Evolutionary conservation across 2,329 filamentous ascomycete genomes (phyloP).

Genomic region (Colletotrichum endophyticum): DNA sequence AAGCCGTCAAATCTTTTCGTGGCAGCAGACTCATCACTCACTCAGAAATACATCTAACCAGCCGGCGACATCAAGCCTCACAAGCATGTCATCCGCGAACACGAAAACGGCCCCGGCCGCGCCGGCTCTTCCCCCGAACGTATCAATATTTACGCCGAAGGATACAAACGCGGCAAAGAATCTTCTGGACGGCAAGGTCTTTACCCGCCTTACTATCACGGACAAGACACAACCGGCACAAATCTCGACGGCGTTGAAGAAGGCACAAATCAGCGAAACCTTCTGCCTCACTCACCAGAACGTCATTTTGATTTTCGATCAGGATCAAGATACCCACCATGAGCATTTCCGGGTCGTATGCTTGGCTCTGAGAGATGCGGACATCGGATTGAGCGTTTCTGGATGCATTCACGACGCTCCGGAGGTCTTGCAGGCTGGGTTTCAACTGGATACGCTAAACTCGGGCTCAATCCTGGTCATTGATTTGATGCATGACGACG

Average conservation of each 20-base stretch:
- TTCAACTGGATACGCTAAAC: conserved; percentile 25
- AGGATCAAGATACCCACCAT: conserved; percentile 22
- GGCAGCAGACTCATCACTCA: neutral
- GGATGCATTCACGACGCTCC: conserved; percentile 24
- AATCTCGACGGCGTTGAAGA: conserved; percentile 11
- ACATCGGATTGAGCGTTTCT: conserved; percentile 24
- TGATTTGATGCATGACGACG: conserved; percentile 23
- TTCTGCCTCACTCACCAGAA: conserved; percentile 23
- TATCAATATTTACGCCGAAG: conserved; percentile 23
- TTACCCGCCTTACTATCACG: conserved; percentile 23
- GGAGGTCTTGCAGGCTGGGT: conserved; percentile 22
- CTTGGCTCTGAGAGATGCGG: conserved; percentile 24
- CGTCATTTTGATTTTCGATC: conserved; percentile 21
- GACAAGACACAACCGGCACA: conserved; percentile 15
- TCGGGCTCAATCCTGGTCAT: conserved; percentile 24
- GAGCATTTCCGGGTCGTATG: conserved; percentile 26
- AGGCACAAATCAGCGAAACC: neutral
- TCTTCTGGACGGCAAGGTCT: conserved; percentile 20
- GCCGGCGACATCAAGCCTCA: neutral
- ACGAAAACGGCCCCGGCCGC: neutral
- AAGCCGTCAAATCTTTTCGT: neutral
- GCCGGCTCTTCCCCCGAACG: conserved; percentile 23
- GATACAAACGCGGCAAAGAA: conserved; percentile 4
- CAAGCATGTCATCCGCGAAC: neutral
- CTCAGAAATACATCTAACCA: neutral